These are phyloP conservation scores for Murraya koenigii DNA, from an alignment of 345 rosid species.

Conservation along the genomic window DNA sequence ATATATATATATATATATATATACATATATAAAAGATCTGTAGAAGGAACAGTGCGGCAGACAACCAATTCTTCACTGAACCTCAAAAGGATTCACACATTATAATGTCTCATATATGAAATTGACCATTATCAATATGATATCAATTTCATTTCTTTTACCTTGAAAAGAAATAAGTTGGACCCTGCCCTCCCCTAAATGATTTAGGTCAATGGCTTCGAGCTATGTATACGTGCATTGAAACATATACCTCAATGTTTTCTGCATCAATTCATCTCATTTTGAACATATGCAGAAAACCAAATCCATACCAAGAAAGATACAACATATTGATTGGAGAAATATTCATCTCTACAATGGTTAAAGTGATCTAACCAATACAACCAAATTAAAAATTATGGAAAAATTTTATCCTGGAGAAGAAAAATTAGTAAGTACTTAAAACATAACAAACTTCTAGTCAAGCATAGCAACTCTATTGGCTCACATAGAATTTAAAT, in stretches of 20 bases:
- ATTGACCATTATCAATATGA: neutral
- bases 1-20: too few species aligned
- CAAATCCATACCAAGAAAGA: neutral
- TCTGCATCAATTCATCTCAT: neutral
- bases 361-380: slow-evolving; percentile 1
- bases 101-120: neutral
- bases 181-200: neutral
- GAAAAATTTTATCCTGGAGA: neutral
- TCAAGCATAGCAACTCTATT: neutral
- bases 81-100: neutral
- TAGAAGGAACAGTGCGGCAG: too few species aligned
- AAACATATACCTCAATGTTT: neutral
- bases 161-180: neutral
- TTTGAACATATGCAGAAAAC: neutral
- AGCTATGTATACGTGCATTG: neutral
- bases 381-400: neutral
- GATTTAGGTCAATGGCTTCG: neutral
- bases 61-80: neutral
- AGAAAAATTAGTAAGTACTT: neutral
- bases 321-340: neutral
- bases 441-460: neutral
- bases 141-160: neutral
- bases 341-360: neutral
- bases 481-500: neutral
- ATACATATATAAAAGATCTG: too few species aligned